These are phyloP conservation scores for Teunomyces aglyptinius DNA, from an alignment of 805 yeast genomes.

Conservation along the genomic window DNA sequence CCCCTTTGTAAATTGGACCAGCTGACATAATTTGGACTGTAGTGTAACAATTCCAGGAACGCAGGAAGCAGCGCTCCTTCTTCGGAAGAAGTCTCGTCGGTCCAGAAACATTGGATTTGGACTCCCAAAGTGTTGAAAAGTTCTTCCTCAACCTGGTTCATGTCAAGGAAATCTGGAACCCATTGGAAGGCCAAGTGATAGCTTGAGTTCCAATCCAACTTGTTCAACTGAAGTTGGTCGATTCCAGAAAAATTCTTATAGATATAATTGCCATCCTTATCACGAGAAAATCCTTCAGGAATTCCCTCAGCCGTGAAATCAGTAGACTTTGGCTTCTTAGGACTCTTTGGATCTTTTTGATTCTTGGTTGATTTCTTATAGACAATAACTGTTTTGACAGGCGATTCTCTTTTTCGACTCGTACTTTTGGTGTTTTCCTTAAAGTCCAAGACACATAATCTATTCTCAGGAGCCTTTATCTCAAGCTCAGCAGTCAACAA, in stretches of 20 bases:
- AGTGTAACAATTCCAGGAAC: slow-evolving; percentile 64
- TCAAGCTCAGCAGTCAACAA: slow-evolving; percentile 63
- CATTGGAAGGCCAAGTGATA: slow-evolving; percentile 71
- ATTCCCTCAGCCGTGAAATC: slow-evolving; percentile 14
- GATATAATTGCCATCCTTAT: slow-evolving; percentile 41
- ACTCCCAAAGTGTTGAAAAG: slow-evolving; percentile 48
- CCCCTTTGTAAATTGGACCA: slow-evolving; percentile 71
- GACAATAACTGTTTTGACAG: slow-evolving; percentile 62
- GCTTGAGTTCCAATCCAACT: slow-evolving; percentile 55
- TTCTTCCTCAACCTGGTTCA: slow-evolving; percentile 21
- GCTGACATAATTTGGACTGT: slow-evolving; percentile 61
- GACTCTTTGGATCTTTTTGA: slow-evolving; percentile 16
- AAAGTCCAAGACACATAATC: slow-evolving; percentile 64
- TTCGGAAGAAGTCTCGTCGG: slow-evolving; percentile 55
- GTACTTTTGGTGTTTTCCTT: slow-evolving; percentile 31
- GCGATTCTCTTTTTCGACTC: slow-evolving; percentile 7
- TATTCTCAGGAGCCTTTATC: slow-evolving; percentile 57
- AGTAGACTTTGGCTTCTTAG: slow-evolving; percentile 7
- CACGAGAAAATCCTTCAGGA: slow-evolving; percentile 48
- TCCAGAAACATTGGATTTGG: slow-evolving; percentile 70
- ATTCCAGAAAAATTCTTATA: slow-evolving; percentile 63
- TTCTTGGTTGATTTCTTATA: slow-evolving; percentile 32
- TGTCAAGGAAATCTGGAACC: slow-evolving; percentile 60
- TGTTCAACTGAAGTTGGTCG: slow-evolving; percentile 61
- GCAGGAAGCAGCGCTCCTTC: slow-evolving; percentile 57